Evolutionary conservation across 108 stramenopile species (phyloP), one percentile per base, ranked within the genome.

Genomic region (Bacterosira constricta): DNA sequence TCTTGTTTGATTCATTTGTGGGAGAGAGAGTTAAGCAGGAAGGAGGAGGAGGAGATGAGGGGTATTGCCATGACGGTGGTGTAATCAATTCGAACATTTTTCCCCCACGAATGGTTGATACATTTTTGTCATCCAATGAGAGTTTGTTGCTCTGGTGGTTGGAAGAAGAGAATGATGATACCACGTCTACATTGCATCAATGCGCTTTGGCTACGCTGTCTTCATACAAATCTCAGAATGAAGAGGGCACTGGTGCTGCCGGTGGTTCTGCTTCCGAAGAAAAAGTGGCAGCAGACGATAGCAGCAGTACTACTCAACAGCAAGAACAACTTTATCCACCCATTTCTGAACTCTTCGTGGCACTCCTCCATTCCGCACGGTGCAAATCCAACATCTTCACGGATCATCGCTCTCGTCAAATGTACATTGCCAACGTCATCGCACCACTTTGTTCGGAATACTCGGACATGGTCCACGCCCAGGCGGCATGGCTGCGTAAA

Each of bases 61-160:
- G 18, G 5, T 6, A 21, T 20, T 53, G 26, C 12, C 29, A 18
- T 62, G 42, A 44, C n/a, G n/a, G 23, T 26, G 61, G 17, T 45
- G 23, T 44, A 13, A 25, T 13, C 2, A n/a, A 20, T 23, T 34
- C 18, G 44, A 60, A 37, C 50, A n/a, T 65, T 23, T 32, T 44
- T 11, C 15, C 17, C 13, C 44, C 69, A 9, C 76, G 74, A 39
- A 71, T 90, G 46, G 77, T 86, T 59, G 83, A 88, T 65, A 65
- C 70, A 1, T 83, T 90, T 36, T 61, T 93, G 15, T 57, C 72
- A 5, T 37, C 81, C 6, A 70, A 88, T 46, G 77, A 87, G 8
- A 78, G 81, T 30, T 59, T 93, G 38, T 64, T 84, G 34, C 47
- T 63, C 12, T 93, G 91, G 91, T 93, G 88, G 88, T 52, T 93